These are phyloP conservation scores for Apiotrichum porosum DNA, from an alignment of 1,284 basidiomycete genomes.

Conservation along the genomic window DNA sequence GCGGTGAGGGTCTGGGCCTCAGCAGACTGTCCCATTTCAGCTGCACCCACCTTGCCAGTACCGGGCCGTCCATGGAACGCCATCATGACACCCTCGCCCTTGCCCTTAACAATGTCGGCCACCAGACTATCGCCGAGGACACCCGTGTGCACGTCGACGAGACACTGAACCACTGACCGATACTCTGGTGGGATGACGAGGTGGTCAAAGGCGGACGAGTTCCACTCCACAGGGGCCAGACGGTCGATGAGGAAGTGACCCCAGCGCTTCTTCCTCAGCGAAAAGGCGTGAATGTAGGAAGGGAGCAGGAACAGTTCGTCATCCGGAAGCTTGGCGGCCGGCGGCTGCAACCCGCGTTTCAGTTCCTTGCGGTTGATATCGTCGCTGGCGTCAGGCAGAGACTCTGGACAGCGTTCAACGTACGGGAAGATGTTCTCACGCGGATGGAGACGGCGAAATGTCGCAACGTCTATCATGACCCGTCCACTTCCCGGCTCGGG, in stretches of 20 bases:
- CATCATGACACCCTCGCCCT: constrained; percentile 19
- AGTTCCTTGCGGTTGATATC: not conserved
- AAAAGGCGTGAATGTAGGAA: not conserved
- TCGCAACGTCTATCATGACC: constrained; percentile 17
- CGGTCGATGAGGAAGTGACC: constrained; percentile 15
- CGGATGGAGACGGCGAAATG: constrained; percentile 13
- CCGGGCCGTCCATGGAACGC: constrained; percentile 60
- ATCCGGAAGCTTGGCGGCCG: not conserved
- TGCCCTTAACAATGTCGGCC: constrained; percentile 17
- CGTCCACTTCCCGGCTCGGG: constrained; percentile 12
- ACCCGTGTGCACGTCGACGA: constrained; percentile 20
- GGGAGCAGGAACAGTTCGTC: not conserved
- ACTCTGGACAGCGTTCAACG: not conserved
- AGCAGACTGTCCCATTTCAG: too few species aligned
- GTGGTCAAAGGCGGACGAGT: constrained; percentile 8
- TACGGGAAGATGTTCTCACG: constrained; percentile 15
- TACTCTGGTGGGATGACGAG: constrained; percentile 18
- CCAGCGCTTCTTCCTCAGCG: constrained; percentile 9
- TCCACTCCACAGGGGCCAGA: constrained; percentile 9
- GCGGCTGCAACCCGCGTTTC: not conserved
- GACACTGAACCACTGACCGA: constrained; percentile 15
- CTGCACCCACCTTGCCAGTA: too few species aligned
- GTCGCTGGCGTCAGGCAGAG: not conserved
- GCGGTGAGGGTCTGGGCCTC: constrained; percentile 86
- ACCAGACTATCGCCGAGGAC: constrained; percentile 14